Percentiles rank a stretch among this genome's conserved stretches.
These are phyloP conservation scores for Phialophora verrucosa DNA, from an alignment of 2,329 filamentous ascomycete species.

Conservation along the genomic window DNA sequence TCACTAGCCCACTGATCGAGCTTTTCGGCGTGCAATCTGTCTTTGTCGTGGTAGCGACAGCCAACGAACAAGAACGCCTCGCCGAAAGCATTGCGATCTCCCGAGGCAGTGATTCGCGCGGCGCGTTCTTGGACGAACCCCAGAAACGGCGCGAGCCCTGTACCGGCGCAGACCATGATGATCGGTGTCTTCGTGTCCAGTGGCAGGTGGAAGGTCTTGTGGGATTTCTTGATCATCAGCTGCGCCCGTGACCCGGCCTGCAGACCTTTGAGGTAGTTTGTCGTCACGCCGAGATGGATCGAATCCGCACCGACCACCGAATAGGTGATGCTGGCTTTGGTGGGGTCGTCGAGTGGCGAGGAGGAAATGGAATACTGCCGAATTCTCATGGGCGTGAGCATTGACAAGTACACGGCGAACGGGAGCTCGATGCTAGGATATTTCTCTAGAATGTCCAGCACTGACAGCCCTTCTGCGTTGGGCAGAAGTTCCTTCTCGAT, in stretches of 20 bases:
- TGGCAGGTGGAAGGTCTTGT: conserved; percentile 47
- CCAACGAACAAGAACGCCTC: conserved; percentile 47
- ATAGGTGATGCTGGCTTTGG: conserved; percentile 69
- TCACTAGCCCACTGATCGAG: conserved; percentile 62
- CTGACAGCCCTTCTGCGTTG: conserved; percentile 21
- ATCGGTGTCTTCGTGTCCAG: conserved; percentile 45
- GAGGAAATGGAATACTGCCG: conserved; percentile 83
- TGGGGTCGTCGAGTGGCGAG: conserved; percentile 66
- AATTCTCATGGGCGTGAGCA: conserved; percentile 77
- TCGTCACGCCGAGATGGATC: conserved; percentile 64
- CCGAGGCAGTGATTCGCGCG: conserved; percentile 34
- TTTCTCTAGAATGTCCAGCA: conserved; percentile 72
- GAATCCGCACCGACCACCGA: conserved; percentile 62
- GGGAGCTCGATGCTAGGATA: conserved; percentile 66
- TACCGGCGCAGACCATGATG: conserved; percentile 50
- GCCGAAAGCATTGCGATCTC: conserved; percentile 41
- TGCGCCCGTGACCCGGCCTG: conserved; percentile 44
- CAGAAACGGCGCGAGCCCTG: conserved; percentile 67
- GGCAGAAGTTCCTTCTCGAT: conserved; percentile 17
- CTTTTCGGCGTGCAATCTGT: conserved; percentile 47
- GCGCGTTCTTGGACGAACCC: conserved; percentile 69
- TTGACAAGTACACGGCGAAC: conserved; percentile 69
- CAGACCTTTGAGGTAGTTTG: conserved; percentile 63
- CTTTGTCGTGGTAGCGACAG: conserved; percentile 45
- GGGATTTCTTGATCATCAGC: conserved; percentile 45